Evolutionary conservation across 805 yeast species (phyloP).

Genomic region (Maudiozyma bulderi): DNA sequence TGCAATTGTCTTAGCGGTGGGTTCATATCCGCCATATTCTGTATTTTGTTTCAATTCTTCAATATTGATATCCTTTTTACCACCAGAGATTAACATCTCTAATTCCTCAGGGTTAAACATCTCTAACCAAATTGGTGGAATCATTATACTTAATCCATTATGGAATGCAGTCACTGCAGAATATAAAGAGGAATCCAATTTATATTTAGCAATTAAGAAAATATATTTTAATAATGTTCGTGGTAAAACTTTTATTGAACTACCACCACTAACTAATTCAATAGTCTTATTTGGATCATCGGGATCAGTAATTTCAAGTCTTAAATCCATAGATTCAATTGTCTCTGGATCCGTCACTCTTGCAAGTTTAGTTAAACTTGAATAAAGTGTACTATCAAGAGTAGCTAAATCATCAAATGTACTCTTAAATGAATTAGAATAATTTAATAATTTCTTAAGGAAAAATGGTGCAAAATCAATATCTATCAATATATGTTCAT

Average conservation of each 20-base stretch:
- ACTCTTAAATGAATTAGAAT: constrained; percentile 22
- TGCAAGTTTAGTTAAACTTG: constrained; percentile 53
- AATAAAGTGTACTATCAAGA: constrained; percentile 59
- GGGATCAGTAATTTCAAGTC: constrained; percentile 52
- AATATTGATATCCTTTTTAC: constrained; percentile 57
- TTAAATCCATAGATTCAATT: constrained; percentile 45
- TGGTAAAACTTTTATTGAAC: constrained; percentile 43
- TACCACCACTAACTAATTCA: constrained; percentile 57
- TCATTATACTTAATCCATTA: constrained; percentile 56
- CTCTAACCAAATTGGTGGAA: constrained; percentile 65
- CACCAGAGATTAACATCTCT: constrained; percentile 79
- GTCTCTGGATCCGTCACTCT: constrained; percentile 50
- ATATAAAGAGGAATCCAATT: constrained; percentile 52
- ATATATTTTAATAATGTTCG: constrained; percentile 63
- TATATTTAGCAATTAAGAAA: constrained; percentile 68
- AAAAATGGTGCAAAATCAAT: constrained; percentile 81
- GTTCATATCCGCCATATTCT: constrained; percentile 54
- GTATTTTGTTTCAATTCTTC: constrained; percentile 57
- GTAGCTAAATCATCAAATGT: constrained; percentile 72
- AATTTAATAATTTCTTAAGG: constrained; percentile 53
- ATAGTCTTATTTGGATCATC: constrained; percentile 34
- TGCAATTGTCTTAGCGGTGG: constrained; percentile 46
- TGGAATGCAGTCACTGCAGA: constrained; percentile 55
- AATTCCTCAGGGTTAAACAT: constrained; percentile 81
- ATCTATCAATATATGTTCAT: constrained; percentile 73